Evolutionary conservation across 139 green algal species (phyloP), one percentile per base, ranked within the genome.

Genomic region (Edaphochlamys debaryana): DNA sequence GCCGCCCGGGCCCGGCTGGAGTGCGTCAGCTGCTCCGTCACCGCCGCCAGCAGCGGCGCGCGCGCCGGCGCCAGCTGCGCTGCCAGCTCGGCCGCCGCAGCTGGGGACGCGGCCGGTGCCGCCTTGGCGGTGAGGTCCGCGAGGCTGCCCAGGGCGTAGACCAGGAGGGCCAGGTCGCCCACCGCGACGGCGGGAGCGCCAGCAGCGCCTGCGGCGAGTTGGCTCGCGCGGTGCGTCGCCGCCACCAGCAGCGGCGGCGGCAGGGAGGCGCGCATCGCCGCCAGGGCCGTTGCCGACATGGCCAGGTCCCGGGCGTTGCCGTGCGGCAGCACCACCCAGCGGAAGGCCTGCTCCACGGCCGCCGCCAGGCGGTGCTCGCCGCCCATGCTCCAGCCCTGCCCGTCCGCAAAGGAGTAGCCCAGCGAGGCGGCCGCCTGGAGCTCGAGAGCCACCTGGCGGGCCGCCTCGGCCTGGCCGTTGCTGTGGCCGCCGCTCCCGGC

Each of bases 391-490:
- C 56, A 36, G 69, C 45, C 45, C 34, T 15, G 29, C 34, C 34
- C 52, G 5, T 0, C 8, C 25, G 25, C 37, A 37, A 81, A n/a
- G 3, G 74, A 32, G 29, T 45, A 0, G 22, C 63, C 76, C 45
- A 82, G 42, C 7, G 25, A 20, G 13, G 76, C 62, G 4, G 76
- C 63, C 11, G 76, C 41, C 22, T 73, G 63, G 25, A 82, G 64
- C 32, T 42, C 32, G 20, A 82, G 60, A 3, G 76, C 62, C 42
- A 73, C 76, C n/a, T 73, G 76, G 7, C 42, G 42, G 2, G 74
- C 74, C 2, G 74, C 60, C n/a, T 15, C 15, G 34, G 4, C 34
- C 23, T 63, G 50, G 50, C 50, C 20, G 50, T 2, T 3, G 50
- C 50, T 17, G 50, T 15, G 48, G 11, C 48, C 48, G 48, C 48